Evolutionary conservation across 2,329 filamentous ascomycete genomes (phyloP), one percentile per base, ranked within the genome.

Genomic region (Fusarium sp.): DNA sequence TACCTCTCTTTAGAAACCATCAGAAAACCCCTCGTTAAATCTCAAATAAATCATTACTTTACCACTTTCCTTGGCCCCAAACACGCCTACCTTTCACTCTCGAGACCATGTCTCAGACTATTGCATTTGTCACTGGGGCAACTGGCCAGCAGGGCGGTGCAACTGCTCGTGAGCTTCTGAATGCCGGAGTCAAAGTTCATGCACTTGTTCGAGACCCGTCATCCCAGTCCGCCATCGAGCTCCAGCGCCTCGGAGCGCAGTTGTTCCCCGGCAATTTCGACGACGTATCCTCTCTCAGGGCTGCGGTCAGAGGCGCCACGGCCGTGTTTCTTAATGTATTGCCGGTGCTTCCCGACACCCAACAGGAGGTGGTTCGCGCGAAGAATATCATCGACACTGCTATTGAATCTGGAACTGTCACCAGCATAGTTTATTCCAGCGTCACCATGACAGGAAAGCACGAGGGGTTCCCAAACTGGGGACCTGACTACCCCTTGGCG

Each of bases 31-130:
- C 1, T 9, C 25, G 22, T n/a, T 5, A 13, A 17, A 10, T 3
- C 3, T 53, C 4, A 29, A 14, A 0, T n/a, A 18, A 1, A 10
- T 1, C 8, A 12, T 12, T 11, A 5, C 3, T 22, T 22, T 20
- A 29, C 4, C 17, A 11, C 1, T 36, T 36, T 5, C 3, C 10
- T 29, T 17, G n/a, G 8, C 6, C 7, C 14, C 4, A 29, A 39
- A 9, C 11, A 9, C 12, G 12, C 10, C 14, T 3, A 17, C 2
- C 22, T 39, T n/a, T n/a, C 5, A 3, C 13, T 29, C 22, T 53
- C 20, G 15, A 29, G 5, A n/a, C 10, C 3, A 56, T 56, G 53
- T 45, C 53, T 11, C 29, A 15, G 17, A 31, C 14, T 14, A 10
- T 47, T 31, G 41, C 22, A 8, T 39, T 58, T 35, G 41, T 59